Evolutionary conservation across 2,329 filamentous ascomycete genomes (phyloP), one percentile per base, ranked within the genome.

Genomic region (Colletotrichum horii): DNA sequence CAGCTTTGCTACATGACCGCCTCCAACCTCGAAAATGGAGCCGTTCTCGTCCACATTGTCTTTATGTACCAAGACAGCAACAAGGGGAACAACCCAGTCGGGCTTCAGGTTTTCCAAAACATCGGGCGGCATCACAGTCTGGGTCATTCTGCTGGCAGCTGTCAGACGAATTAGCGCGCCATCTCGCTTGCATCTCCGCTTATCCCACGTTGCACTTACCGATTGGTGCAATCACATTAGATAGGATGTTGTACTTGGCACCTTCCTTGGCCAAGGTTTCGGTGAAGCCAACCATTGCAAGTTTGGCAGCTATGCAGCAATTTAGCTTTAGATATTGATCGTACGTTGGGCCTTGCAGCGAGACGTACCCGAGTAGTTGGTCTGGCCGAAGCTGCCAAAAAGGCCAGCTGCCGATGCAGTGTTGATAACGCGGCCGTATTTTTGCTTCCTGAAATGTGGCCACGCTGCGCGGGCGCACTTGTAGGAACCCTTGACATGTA

Each of bases 201-300:
- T 38, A 24, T n/a, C 61, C 70, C 71, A 76, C 71, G 71, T 75
- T 66, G 36, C 15, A 77, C 85, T 74, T 83, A 87, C 85, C 86
- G 82, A 98, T 96, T 69, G 97, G 97, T 22, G 97, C 96, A 87
- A 99, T 97, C 81, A 95, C 95, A 86, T 99, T 99, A 89, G 90
- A 92, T 81, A 98, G 87, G 80, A 99, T 98, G 90, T 98, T 98
- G 89, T 99, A 99, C 88, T 98, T 98, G 83, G 92, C 89, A 79
- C 97, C 97, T 89, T 99, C 97, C 90, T 98, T 98, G 76, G 97
- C 97, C 78, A 99, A 91, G 6, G 97, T 98, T 90, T 99, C 96
- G 52, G 96, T 98, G 89, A 98, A 98, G 79, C 96, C 97, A 77
- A 99, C 96, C 88, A 98, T 93, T 78, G 95, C 94, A 78, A 98